Base-by-base conservation (phyloP, 352 stramenopile species). In the Thraustochytrium striatum region DNA sequence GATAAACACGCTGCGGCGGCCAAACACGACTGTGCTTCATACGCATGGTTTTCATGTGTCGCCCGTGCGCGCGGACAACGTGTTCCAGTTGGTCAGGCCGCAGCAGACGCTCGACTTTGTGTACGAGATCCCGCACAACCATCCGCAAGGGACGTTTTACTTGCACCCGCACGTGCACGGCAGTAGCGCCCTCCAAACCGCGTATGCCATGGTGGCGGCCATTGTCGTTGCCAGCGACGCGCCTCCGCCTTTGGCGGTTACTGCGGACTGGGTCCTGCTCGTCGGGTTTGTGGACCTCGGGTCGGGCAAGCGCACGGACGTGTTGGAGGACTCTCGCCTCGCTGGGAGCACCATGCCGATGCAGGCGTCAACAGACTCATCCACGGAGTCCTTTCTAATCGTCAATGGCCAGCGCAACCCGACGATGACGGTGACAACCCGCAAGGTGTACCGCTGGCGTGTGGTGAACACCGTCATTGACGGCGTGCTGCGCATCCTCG, bases 1-100 rank as follows among this genome's bases (percentile, higher is more conserved):
- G 2, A 58, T 80, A 28, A 92, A 92, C 73, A 90, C 87, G 16
- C 85, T 90, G 72, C 87, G 89, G 78, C 82, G 86, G 50, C 87
- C 88, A 0, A 93, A 93, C 61, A 89, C 84, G 61, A 93, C 89
- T 16, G 92, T 91, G 35, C 52, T 93, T 25, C 89, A 93, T 82
- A 84, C 92, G 38, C 89, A 93, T 81, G 89, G 89, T 50, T 89
- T 92, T 85, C 89, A 93, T 82, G 86, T 92, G 50, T 88, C 90
- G 41, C 88, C 88, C 85, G 87, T 87, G 11, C 88, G 88, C 39
- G 59, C 69, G 33, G 73, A 82, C 53, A 72, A 82, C 44, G 39
- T 82, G 5, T 82, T 75, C 35, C 38, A 41, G 8, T 16, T 43
- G 36, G 52, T 78, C 33, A 50, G 36, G 32, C 73, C 73, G 3